A percentile compares a stretch with the other conserved stretches of the same genome.
Conservation (phyloP, 345 rosid genomes). For the Abelmoschus esculentus region DNA sequence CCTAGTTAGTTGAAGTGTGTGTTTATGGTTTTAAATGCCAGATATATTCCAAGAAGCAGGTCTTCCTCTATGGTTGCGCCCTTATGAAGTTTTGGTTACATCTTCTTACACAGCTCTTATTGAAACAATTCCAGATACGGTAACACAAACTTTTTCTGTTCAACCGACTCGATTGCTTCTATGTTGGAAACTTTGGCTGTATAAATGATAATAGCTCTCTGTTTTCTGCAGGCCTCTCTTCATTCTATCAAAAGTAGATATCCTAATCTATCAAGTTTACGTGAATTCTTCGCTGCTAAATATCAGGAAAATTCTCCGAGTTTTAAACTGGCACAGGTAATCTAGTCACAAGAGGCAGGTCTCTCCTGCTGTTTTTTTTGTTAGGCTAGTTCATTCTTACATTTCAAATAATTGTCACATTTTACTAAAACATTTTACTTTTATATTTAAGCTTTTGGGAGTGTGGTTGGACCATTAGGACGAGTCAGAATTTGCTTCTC, state of each 20-base stretch:
- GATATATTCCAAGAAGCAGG: slow-evolving; percentile 97
- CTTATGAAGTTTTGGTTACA: slow-evolving; percentile 91
- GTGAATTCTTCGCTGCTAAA: slow-evolving; percentile 86
- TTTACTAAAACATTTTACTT: not conserved
- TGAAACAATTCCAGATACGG: slow-evolving; percentile 98
- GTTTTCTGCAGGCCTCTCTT: slow-evolving; percentile 72
- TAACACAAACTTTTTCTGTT: slow-evolving; percentile 23
- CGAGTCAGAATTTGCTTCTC: not conserved
- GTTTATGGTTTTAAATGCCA: slow-evolving; percentile 25
- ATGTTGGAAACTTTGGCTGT: slow-evolving; percentile 3
- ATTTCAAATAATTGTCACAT: not conserved
- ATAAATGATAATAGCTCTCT: slow-evolving; percentile 13
- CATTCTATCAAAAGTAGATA: slow-evolving; percentile 96
- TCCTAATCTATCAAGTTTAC: slow-evolving; percentile 72
- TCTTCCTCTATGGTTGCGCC: slow-evolving; percentile 96
- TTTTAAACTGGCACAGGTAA: slow-evolving; percentile 98
- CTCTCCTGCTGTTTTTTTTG: not conserved
- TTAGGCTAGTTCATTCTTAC: not conserved
- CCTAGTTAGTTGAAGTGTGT: not conserved
- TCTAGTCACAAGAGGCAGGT: slow-evolving; percentile 8
- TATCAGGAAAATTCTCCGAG: slow-evolving; percentile 75
- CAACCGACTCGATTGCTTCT: not conserved
- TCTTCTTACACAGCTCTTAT: slow-evolving; percentile 97
- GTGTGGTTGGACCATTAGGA: not conserved
- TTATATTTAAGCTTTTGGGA: not conserved